A percentile compares a stretch with the other conserved stretches of the same genome.
Evolutionary conservation across 495 filamentous ascomycete genomes (phyloP).

Genomic region (Stereocaulon alpinum): DNA sequence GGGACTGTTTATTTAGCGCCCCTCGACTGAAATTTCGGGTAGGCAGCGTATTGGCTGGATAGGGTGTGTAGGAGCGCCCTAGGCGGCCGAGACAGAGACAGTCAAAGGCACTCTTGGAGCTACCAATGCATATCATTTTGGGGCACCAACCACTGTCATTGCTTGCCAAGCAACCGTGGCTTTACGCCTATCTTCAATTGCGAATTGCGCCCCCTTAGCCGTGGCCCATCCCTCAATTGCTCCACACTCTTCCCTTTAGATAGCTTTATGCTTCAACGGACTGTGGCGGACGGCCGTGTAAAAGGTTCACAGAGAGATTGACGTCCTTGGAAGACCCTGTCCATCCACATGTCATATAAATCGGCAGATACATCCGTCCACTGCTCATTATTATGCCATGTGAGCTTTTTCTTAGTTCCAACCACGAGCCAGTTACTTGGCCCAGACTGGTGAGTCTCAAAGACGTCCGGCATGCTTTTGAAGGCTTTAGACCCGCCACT

Average conservation of each 20-base stretch:
- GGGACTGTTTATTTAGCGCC: conserved; percentile 7
- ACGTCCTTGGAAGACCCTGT: not conserved
- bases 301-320: not conserved
- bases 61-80: conserved; percentile 2
- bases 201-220: not conserved
- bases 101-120: not conserved
- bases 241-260: no score
- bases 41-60: not conserved
- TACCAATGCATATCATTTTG: conserved; percentile 14
- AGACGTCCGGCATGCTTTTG: not conserved
- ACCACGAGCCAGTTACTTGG: not conserved
- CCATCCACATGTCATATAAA: not conserved
- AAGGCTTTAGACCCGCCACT: conserved; percentile 2
- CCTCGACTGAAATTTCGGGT: conserved; percentile 7
- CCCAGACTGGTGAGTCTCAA: not conserved
- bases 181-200: conserved; percentile 13
- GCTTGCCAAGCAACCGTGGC: not conserved
- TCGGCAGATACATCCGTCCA: not conserved
- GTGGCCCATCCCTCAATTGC: not conserved
- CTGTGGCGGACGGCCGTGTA: not conserved
- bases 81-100: conserved; percentile 1
- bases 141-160: conserved; percentile 6
- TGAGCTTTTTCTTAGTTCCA: not conserved
- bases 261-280: not conserved
- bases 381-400: not conserved